Base-by-base conservation (phyloP, 768 basidiomycete species). In the Suillus hirtellus region DNA sequence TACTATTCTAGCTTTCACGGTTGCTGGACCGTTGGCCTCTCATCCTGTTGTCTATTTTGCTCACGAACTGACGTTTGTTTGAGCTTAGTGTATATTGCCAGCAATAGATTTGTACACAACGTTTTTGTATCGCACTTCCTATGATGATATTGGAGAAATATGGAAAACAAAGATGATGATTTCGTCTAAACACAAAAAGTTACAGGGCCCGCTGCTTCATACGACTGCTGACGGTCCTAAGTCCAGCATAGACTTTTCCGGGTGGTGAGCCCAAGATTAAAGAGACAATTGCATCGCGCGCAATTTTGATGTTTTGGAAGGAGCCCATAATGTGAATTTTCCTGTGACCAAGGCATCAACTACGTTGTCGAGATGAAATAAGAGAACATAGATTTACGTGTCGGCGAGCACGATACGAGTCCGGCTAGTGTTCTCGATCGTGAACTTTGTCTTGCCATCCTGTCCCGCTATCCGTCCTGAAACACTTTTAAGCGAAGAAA, bases 301-400 rank as follows among this genome's bases (percentile, higher is more conserved):
- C 97, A 63, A 99, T 86, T 77, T 96, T 97, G 82, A 99, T 99
- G 72, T 97, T 97, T 80, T 96, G 93, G 80, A 97, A 98, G 17
- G 96, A 96, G 27, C 97, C 97, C 76, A 99, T 89, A 69, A 99
- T 98, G 70, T 98, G 96, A 44, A 99, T 97, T 85, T 97, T 96
- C 35, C 96, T 97, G 70, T 7, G 65, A 65, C 10, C 61, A 35
- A 42, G 6, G 54, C 40, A 49, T 62, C 49, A 63, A 62, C 60
- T 60, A 66, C 21, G 35, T 21, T 21, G 43, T 72, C 21, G 70
- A 53, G 59, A 65, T 58, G 56, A 17, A 8, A 24, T 12, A 60
- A 27, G 10, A 34, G 31, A 61, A 24, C 61, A 31, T 17, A 15
- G 21, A 85, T 92, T 61, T 71, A 96, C 96, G 95, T 95, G 73